Evolutionary conservation across 2,329 filamentous ascomycete species (phyloP).

Genomic region (Alternaria sp.): DNA sequence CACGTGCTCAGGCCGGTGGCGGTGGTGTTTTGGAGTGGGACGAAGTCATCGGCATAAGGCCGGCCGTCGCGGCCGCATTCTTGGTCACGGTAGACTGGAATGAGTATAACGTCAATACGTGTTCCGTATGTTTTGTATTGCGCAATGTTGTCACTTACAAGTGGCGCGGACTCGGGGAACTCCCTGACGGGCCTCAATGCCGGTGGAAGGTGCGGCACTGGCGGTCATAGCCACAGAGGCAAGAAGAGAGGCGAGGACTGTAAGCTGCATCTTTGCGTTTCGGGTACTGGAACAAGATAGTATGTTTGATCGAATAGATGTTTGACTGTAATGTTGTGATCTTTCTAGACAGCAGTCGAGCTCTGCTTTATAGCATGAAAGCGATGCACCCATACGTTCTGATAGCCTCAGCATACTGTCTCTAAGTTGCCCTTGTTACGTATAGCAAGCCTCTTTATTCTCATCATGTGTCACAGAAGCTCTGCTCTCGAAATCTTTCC

Average conservation of each 20-base stretch:
- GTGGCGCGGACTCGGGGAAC: constrained; percentile 15
- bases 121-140: neutral
- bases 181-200: neutral
- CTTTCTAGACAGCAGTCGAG: neutral
- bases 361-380: neutral
- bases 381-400: neutral
- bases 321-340: neutral
- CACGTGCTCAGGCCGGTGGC: constrained; percentile 5
- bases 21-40: neutral
- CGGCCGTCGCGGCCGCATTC: neutral
- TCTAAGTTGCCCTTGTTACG: neutral
- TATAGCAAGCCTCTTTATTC: neutral
- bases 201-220: neutral
- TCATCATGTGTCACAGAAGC: neutral
- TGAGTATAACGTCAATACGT: neutral
- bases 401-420: neutral
- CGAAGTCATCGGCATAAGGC: constrained; percentile 6
- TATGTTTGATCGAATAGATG: neutral
- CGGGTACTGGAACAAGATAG: neutral
- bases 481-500: neutral
- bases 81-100: constrained; percentile 2
- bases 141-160: neutral
- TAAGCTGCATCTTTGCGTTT: constrained; percentile 5
- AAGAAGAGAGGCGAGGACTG: constrained; percentile 1
- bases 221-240: constrained; percentile 1